Percentiles rank a stretch among this genome's conserved stretches.
phyloP scores from a whole-genome alignment of 108 stramenopile species.

The Asterionellopsis glacialis region DNA sequence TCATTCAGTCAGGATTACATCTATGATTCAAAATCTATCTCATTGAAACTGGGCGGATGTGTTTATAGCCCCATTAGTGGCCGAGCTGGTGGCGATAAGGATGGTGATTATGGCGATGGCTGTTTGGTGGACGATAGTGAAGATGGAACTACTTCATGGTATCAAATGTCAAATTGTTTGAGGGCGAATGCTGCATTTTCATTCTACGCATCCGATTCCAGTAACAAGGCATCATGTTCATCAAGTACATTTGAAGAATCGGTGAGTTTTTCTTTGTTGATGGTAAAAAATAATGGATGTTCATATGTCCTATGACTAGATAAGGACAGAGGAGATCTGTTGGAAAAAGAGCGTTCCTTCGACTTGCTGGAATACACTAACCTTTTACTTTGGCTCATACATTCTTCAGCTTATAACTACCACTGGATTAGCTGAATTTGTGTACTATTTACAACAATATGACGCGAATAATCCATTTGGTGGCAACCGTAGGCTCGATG shows the following conservation, averaged over 20 bases:
- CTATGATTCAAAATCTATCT: constrained; percentile 37
- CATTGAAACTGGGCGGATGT: constrained; percentile 73
- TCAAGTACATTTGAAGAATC: constrained; percentile 56
- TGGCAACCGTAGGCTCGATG: constrained; percentile 17
- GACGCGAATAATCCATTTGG: constrained; percentile 46
- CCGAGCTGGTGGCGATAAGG: constrained; percentile 42
- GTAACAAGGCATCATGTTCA: constrained; percentile 34
- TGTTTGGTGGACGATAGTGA: constrained; percentile 61
- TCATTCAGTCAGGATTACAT: constrained; percentile 52
- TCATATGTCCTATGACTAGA: too few species aligned
- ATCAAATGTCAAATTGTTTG: constrained; percentile 81
- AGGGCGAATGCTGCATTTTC: constrained; percentile 79
- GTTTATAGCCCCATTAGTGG: constrained; percentile 60
- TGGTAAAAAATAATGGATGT: too few species aligned
- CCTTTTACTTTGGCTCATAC: constrained; percentile 3
- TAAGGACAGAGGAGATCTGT: too few species aligned
- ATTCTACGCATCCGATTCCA: constrained; percentile 49
- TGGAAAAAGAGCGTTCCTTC: too few species aligned
- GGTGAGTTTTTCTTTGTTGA: too few species aligned
- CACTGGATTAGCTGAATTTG: constrained; percentile 65
- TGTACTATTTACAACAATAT: constrained; percentile 48
- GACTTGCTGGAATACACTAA: too few species aligned
- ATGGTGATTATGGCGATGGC: constrained; percentile 53
- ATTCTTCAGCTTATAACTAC: constrained; percentile 65
- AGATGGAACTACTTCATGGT: constrained; percentile 85